These are phyloP conservation scores for Blastocladiella emersonii DNA, from an alignment of 371 early-diverging fungal species.

Conservation along the genomic window DNA sequence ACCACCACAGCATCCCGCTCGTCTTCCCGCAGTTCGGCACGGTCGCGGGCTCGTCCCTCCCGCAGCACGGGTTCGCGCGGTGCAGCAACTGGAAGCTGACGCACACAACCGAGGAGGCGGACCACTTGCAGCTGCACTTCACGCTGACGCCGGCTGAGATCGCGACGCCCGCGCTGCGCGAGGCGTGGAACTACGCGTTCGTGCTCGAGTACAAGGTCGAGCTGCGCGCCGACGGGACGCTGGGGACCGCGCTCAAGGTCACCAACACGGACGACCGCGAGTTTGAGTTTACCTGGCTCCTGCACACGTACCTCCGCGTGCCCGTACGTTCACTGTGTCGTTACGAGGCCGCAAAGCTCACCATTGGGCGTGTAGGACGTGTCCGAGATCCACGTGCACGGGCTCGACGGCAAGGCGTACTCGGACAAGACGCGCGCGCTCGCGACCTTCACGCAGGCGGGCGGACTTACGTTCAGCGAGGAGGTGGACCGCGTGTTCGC, in stretches of 20 bases:
- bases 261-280: constrained; percentile 51
- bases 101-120: not conserved
- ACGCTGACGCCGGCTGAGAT: not conserved
- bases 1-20: constrained; percentile 32
- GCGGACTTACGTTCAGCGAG: constrained; percentile 31
- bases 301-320: constrained; percentile 81
- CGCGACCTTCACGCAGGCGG: not conserved
- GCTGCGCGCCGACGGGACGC: constrained; percentile 38
- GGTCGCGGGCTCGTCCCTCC: constrained; percentile 38
- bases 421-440: constrained; percentile 33
- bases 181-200: constrained; percentile 46
- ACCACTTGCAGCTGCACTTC: not conserved
- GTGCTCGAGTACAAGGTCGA: constrained; percentile 62
- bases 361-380: constrained; percentile 30
- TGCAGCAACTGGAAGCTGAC: constrained; percentile 9
- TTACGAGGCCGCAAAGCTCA: not conserved
- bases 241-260: constrained; percentile 48
- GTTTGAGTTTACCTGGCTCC: constrained; percentile 68
- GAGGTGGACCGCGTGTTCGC: constrained; percentile 67
- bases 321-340: constrained; percentile 27
- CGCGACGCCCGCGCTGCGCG: constrained; percentile 31
- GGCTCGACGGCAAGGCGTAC: constrained; percentile 41
- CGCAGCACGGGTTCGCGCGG: constrained; percentile 41
- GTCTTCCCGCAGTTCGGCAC: constrained; percentile 76
- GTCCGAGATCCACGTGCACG: constrained; percentile 39